phyloP scores from a whole-genome alignment of 805 yeast genomes.

The Candida verbasci region DNA sequence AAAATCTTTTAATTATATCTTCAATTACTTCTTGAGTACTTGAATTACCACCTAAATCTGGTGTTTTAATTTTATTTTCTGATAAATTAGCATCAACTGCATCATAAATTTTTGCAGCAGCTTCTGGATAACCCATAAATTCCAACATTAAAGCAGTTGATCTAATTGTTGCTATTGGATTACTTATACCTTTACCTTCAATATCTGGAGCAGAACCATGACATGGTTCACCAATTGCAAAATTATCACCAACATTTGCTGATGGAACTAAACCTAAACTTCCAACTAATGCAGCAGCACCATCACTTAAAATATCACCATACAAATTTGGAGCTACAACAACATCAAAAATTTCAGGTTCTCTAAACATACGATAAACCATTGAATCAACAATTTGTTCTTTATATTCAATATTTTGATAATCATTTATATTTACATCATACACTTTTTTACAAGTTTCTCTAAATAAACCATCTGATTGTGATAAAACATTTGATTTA shows the following conservation, averaged over 20 bases:
- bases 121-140: conserved; percentile 84
- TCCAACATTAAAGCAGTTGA: conserved; percentile 96
- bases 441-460: conserved; percentile 70
- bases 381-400: conserved; percentile 98
- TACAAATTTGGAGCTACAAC: conserved; percentile 98
- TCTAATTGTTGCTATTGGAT: conserved; percentile 97
- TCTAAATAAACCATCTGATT: conserved; percentile 93
- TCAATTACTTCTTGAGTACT: conserved; percentile 82
- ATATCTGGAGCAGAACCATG: conserved; percentile 99
- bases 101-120: conserved; percentile 86
- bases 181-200: conserved; percentile 90
- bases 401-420: conserved; percentile 60
- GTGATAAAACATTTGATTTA: conserved; percentile 91
- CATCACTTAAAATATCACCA: conserved; percentile 95
- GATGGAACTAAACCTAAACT: conserved; percentile 97
- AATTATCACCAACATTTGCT: conserved; percentile 94
- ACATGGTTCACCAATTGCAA: conserved; percentile 98
- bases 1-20: conserved; percentile 62
- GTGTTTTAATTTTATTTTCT: conserved; percentile 78
- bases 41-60: conserved; percentile 91
- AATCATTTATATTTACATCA: conserved; percentile 53
- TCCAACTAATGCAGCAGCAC: conserved; percentile 97
- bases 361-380: conserved; percentile 99
- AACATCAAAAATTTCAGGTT: conserved; percentile 95
- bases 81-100: conserved; percentile 93